phyloP scores from a whole-genome alignment of 1,139 yeast species.

The Arxiozyma bovina region DNA sequence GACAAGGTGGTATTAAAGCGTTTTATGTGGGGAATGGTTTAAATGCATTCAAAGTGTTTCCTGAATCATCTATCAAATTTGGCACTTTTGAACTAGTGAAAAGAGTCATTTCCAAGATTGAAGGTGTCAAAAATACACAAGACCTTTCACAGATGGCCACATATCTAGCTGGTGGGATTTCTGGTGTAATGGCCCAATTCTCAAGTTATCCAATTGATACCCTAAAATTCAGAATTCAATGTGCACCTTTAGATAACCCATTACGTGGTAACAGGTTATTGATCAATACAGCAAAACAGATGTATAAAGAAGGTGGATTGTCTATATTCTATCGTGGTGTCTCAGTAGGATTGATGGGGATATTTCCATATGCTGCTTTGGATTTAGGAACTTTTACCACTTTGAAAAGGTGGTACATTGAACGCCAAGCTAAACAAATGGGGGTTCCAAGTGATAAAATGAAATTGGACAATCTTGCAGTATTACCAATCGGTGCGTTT shows the following conservation, averaged over 20 bases:
- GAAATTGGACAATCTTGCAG: constrained; percentile 66
- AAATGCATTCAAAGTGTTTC: constrained; percentile 88
- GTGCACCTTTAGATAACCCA: constrained; percentile 58
- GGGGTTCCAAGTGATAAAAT: constrained; percentile 56
- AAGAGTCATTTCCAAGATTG: constrained; percentile 60
- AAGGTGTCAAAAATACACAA: constrained; percentile 66
- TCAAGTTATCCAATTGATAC: constrained; percentile 96
- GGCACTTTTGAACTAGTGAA: constrained; percentile 91
- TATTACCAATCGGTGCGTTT: constrained; percentile 83
- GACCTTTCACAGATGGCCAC: constrained; percentile 71
- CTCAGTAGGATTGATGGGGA: constrained; percentile 81
- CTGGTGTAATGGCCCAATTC: constrained; percentile 89
- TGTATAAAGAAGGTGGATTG: constrained; percentile 75
- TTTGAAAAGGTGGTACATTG: constrained; percentile 65
- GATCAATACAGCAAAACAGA: constrained; percentile 58
- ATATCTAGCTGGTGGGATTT: constrained; percentile 88
- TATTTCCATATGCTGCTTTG: constrained; percentile 93
- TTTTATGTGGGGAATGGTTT: constrained; percentile 94
- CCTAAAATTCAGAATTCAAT: constrained; percentile 72
- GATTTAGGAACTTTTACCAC: constrained; percentile 91
- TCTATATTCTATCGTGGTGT: constrained; percentile 78
- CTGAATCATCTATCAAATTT: constrained; percentile 95
- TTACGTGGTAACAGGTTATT: constrained; percentile 55
- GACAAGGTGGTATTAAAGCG: constrained; percentile 77
- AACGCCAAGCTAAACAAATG: constrained; percentile 48